These are phyloP conservation scores for Coelastrella sp. DNA, from an alignment of 139 green algal species.

Conservation along the genomic window DNA sequence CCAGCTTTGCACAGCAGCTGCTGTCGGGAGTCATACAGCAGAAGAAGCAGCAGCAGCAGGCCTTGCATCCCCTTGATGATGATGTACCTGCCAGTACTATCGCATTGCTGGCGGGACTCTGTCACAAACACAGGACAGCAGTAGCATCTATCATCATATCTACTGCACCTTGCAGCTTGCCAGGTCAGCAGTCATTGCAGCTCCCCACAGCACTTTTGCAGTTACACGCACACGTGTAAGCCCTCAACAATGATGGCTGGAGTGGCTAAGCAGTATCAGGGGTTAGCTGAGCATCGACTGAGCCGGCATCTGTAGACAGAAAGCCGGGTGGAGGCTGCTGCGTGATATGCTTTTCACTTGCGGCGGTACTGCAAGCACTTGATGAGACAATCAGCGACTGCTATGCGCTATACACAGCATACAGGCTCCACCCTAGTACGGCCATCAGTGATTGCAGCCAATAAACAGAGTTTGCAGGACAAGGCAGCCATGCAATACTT, in stretches of 20 bases:
- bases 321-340: too few species aligned
- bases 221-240: background rate
- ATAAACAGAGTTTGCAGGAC: too few species aligned
- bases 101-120: conserved; percentile 6
- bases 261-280: too few species aligned
- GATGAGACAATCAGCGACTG: too few species aligned
- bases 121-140: conserved; percentile 30
- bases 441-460: too few species aligned
- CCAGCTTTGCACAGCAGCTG: background rate
- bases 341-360: too few species aligned
- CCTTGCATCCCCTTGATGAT: background rate
- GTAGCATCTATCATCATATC: conserved; percentile 54
- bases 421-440: too few species aligned
- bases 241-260: background rate
- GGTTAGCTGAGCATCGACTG: too few species aligned
- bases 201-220: background rate
- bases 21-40: background rate
- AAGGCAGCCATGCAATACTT: too few species aligned
- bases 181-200: conserved; percentile 32
- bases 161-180: conserved; percentile 53
- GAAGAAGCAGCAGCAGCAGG: conserved; percentile 11
- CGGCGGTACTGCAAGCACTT: too few species aligned
- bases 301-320: too few species aligned
- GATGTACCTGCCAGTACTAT: conserved; percentile 33
- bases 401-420: too few species aligned